These are phyloP conservation scores for Garcia nutans DNA, from an alignment of 345 rosid species.

Conservation along the genomic window DNA sequence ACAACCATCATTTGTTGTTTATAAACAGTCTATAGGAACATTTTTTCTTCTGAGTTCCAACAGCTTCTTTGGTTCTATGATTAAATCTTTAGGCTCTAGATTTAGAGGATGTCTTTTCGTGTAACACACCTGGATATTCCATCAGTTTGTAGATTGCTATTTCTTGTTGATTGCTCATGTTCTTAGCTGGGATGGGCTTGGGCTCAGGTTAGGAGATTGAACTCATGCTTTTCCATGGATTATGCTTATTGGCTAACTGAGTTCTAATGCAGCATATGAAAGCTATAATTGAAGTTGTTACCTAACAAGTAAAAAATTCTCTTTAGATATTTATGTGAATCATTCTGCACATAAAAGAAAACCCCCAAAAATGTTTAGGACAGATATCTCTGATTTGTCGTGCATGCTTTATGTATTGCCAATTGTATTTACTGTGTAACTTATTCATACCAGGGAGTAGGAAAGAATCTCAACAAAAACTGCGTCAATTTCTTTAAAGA, in stretches of 20 bases:
- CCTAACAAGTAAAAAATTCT: background rate
- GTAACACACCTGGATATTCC: background rate
- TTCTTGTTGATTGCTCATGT: background rate
- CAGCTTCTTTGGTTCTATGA: background rate
- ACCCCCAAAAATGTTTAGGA: background rate
- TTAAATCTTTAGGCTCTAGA: no score
- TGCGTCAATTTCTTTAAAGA: conserved; percentile 47
- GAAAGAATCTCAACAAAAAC: conserved; percentile 53
- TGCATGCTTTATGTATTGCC: background rate
- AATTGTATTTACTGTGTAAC: conserved; percentile 7
- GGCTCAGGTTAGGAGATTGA: background rate
- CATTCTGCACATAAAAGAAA: background rate
- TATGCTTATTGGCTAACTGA: background rate
- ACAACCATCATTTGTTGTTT: background rate
- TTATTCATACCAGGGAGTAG: conserved; percentile 53
- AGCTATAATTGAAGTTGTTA: background rate
- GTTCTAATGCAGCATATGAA: background rate
- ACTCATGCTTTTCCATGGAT: background rate
- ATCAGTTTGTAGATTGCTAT: background rate
- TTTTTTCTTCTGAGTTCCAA: background rate
- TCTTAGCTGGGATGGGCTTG: background rate
- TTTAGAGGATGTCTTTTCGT: background rate
- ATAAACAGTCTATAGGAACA: background rate
- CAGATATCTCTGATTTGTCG: background rate
- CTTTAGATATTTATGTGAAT: background rate